phyloP scores from a whole-genome alignment of 139 green algal genomes.

The Picochlorum sp. region DNA sequence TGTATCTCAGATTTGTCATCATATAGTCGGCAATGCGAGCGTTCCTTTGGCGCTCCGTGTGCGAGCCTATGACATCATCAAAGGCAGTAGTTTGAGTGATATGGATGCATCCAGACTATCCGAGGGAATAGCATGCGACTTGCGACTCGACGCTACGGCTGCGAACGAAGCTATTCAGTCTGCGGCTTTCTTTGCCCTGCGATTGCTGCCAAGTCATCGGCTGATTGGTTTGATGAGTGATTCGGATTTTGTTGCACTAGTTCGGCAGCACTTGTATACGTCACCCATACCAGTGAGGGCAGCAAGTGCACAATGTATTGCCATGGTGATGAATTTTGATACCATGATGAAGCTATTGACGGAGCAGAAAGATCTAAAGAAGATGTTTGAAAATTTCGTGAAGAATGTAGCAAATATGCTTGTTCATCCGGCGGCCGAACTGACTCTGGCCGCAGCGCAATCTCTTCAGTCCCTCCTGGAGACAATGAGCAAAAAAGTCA shows the following conservation, averaged over 20 bases:
- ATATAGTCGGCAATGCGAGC: conserved; percentile 17
- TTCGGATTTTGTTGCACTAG: background rate
- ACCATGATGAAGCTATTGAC: background rate
- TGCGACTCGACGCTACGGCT: background rate
- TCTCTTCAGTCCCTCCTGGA: background rate
- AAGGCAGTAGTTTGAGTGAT: conserved; percentile 6
- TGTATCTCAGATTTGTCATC: conserved; percentile 6
- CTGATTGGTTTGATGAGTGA: conserved; percentile 13
- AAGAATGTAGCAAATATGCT: conserved; percentile 1
- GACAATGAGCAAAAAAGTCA: background rate
- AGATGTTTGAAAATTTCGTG: conserved; percentile 1
- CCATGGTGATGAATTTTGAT: conserved; percentile 2
- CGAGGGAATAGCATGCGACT: conserved; percentile 11
- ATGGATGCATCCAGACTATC: conserved; percentile 16
- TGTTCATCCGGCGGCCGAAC: background rate
- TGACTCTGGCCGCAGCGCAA: background rate
- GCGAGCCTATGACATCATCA: conserved; percentile 18
- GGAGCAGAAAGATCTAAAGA: conserved; percentile 2
- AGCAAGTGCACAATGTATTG: conserved; percentile 4
- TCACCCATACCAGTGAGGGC: conserved; percentile 15
- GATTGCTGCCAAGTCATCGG: conserved; percentile 19
- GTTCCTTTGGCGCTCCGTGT: conserved; percentile 2
- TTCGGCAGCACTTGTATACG: conserved; percentile 12
- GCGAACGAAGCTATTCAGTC: conserved; percentile 10
- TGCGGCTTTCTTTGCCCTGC: conserved; percentile 18